These are phyloP conservation scores for Symbiodinium natans DNA, from an alignment of 73 alveolate species.

Conservation along the genomic window DNA sequence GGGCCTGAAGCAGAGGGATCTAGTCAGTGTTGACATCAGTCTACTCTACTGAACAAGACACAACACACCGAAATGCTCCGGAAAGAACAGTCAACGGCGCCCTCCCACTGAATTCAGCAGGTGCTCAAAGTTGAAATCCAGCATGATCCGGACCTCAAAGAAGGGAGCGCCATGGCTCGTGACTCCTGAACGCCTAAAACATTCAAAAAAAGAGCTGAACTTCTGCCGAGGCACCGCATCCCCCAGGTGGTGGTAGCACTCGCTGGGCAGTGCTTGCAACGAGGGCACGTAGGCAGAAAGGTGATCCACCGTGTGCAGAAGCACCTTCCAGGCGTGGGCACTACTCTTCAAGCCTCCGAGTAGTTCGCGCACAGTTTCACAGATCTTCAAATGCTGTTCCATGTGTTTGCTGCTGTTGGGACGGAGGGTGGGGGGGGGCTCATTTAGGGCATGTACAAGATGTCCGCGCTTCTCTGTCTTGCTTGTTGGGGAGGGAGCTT, in stretches of 20 bases:
- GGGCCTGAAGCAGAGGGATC: too few species aligned
- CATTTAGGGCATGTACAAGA: too few species aligned
- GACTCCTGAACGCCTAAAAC: neutral
- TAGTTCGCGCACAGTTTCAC: too few species aligned
- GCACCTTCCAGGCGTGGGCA: slow-evolving; percentile 32
- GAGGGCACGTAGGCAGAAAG: slow-evolving; percentile 49
- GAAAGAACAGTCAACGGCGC: too few species aligned
- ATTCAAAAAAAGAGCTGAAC: neutral
- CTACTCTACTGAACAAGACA: too few species aligned
- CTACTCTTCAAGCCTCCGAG: too few species aligned
- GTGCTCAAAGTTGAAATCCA: slow-evolving; percentile 71
- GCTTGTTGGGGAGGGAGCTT: too few species aligned
- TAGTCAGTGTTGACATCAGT: too few species aligned
- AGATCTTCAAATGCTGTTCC: neutral
- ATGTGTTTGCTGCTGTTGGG: neutral
- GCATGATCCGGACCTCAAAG: slow-evolving; percentile 18
- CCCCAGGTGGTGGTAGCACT: slow-evolving; percentile 10
- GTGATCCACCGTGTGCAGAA: slow-evolving; percentile 62
- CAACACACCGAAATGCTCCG: too few species aligned
- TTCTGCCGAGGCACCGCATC: neutral
- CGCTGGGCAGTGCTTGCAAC: neutral
- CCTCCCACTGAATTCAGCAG: too few species aligned
- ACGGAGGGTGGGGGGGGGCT: too few species aligned
- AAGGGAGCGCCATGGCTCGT: neutral
- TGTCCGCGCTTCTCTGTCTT: too few species aligned